Conservation (phyloP, 352 stramenopile species). For the Pythium dissotocum region DNA sequence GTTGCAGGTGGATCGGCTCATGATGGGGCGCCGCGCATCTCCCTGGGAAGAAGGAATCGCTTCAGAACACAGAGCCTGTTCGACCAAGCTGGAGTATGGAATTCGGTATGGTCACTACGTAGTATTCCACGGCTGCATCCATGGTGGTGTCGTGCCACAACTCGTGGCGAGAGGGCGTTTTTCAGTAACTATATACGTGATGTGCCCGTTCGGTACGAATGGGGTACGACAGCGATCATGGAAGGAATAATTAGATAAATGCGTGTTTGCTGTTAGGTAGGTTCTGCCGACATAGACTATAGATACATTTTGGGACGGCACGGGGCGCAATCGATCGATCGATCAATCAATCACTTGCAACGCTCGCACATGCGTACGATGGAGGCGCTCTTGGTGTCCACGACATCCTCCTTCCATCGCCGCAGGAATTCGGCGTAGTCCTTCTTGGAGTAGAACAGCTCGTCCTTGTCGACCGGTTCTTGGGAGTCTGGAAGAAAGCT, state of each 20-base stretch:
- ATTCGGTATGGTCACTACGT: too few species aligned
- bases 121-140: too few species aligned
- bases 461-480: conserved; percentile 28
- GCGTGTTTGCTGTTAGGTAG: conserved; percentile 3
- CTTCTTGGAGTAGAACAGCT: conserved; percentile 35
- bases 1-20: conserved; percentile 8
- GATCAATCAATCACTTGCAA: conserved; percentile 23
- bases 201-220: neutral
- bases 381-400: conserved; percentile 23
- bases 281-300: conserved; percentile 15
- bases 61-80: neutral
- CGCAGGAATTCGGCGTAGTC: conserved; percentile 34
- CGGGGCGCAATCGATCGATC: neutral
- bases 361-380: conserved; percentile 27
- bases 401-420: conserved; percentile 30
- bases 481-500: conserved; percentile 26
- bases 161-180: neutral
- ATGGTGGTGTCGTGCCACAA: too few species aligned
- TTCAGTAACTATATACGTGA: neutral
- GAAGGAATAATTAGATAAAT: conserved; percentile 7
- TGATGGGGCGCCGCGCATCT: conserved; percentile 1
- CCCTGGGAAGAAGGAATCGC: neutral
- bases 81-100: too few species aligned
- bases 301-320: conserved; percentile 18
- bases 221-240: conserved; percentile 4